Evolutionary conservation across 2,329 filamentous ascomycete species (phyloP).

Genomic region (Arthrobotrys sphaeroides): DNA sequence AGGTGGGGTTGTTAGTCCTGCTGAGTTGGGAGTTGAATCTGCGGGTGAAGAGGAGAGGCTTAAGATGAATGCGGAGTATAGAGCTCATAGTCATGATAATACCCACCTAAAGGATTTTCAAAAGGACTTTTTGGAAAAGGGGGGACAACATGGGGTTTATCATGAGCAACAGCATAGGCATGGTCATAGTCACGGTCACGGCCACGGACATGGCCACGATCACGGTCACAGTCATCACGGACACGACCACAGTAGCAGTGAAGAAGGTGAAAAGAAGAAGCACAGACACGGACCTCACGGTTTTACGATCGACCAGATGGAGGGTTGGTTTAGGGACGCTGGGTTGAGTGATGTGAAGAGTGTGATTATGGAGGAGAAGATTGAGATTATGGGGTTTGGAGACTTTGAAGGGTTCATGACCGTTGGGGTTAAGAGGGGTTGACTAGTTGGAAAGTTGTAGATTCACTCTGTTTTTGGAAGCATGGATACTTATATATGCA

Average conservation of each 20-base stretch:
- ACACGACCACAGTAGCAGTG: neutral
- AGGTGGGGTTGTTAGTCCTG: neutral
- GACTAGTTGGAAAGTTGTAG: neutral
- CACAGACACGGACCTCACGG: constrained; percentile 43
- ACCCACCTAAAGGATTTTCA: constrained; percentile 4
- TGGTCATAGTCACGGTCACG: neutral
- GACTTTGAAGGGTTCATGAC: constrained; percentile 38
- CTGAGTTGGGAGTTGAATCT: neutral
- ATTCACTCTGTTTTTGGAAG: too few species aligned
- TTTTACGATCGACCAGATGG: constrained; percentile 33
- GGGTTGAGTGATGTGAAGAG: constrained; percentile 40
- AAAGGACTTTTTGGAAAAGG: neutral
- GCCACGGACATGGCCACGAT: neutral
- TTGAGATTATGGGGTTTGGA: constrained; percentile 25
- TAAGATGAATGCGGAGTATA: constrained; percentile 42
- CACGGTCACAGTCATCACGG: neutral
- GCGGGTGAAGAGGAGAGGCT: constrained; percentile 20
- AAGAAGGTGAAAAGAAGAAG: neutral
- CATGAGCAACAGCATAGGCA: constrained; percentile 31
- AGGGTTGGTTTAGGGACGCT: constrained; percentile 28
- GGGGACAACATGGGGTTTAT: neutral
- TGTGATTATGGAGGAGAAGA: constrained; percentile 29
- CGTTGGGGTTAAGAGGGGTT: constrained; percentile 21
- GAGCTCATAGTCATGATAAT: constrained; percentile 39
- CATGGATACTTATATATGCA: too few species aligned